Percentiles rank a stretch among this genome's conserved stretches.
Conservation (phyloP, 805 yeast species). For the Saccharomycopsis sp. region DNA sequence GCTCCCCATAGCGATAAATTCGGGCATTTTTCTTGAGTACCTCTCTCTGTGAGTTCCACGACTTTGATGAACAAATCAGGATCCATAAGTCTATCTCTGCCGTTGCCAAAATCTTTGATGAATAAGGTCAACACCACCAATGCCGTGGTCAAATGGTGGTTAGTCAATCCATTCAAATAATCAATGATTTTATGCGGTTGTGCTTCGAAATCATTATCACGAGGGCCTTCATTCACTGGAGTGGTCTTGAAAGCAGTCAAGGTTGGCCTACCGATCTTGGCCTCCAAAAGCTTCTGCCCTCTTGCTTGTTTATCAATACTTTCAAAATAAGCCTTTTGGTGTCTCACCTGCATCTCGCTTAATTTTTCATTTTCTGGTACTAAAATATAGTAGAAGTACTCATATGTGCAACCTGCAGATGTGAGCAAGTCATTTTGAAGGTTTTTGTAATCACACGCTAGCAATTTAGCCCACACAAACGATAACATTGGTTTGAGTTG, state of each 20-base stretch:
- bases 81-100: conserved; percentile 72
- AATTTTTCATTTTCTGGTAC: conserved; percentile 32
- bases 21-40: conserved; percentile 3
- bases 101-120: conserved; percentile 68
- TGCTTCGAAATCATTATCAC: conserved; percentile 17
- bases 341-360: conserved; percentile 14
- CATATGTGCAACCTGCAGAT: conserved; percentile 10
- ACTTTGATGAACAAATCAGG: conserved; percentile 48
- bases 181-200: conserved; percentile 16
- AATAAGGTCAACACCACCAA: conserved; percentile 83
- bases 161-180: conserved; percentile 13
- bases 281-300: conserved; percentile 17
- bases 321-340: conserved; percentile 20
- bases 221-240: not conserved
- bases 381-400: conserved; percentile 66
- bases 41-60: conserved; percentile 12
- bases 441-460: conserved; percentile 86
- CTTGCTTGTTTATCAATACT: conserved; percentile 20
- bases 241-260: conserved; percentile 10
- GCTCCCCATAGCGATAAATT: conserved; percentile 88
- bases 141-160: conserved; percentile 80
- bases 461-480: conserved; percentile 95
- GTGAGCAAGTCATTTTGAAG: conserved; percentile 75
- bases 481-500: conserved; percentile 90
- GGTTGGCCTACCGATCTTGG: conserved; percentile 18